Percentiles rank a stretch among this genome's conserved stretches.
These are phyloP conservation scores for Fraxinus cuspidata DNA, from an alignment of 257 asterid species.

Conservation along the genomic window DNA sequence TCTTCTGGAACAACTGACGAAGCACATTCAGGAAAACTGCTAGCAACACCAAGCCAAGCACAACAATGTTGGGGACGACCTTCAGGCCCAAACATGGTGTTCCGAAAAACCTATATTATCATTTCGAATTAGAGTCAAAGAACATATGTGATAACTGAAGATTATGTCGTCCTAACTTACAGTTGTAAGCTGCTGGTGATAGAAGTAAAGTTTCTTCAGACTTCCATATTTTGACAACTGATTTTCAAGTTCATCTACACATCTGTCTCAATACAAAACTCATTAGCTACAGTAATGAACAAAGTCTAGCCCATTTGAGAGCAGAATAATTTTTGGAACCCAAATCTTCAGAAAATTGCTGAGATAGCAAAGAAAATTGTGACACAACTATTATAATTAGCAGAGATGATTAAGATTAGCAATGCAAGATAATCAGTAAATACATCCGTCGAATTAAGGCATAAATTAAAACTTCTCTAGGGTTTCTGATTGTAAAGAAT, in stretches of 20 bases:
- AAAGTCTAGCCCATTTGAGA: background rate
- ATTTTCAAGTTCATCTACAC: slow-evolving; percentile 93
- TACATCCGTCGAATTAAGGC: background rate
- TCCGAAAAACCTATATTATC: slow-evolving; percentile 74
- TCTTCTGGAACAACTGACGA: slow-evolving; percentile 90
- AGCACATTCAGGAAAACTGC: slow-evolving; percentile 98
- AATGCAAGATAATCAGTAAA: background rate
- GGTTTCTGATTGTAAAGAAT: background rate
- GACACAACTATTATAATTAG: background rate
- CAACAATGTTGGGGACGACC: slow-evolving; percentile 99
- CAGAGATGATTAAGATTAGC: background rate
- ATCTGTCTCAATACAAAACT: slow-evolving; percentile 58
- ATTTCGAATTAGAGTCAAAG: slow-evolving; percentile 33
- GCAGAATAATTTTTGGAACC: background rate
- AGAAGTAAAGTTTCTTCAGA: slow-evolving; percentile 91
- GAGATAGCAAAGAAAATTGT: background rate
- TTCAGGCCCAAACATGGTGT: slow-evolving; percentile 99
- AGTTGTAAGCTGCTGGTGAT: slow-evolving; percentile 94
- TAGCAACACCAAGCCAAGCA: slow-evolving; percentile 99
- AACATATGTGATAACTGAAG: slow-evolving; percentile 15
- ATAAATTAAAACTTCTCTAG: background rate
- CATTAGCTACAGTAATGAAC: slow-evolving; percentile 18
- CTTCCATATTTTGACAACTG: slow-evolving; percentile 90
- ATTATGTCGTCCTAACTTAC: slow-evolving; percentile 49
- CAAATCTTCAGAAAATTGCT: background rate